Evolutionary conservation across 2,329 filamentous ascomycete genomes (phyloP).

Genomic region (Trichoderma asperellum): DNA sequence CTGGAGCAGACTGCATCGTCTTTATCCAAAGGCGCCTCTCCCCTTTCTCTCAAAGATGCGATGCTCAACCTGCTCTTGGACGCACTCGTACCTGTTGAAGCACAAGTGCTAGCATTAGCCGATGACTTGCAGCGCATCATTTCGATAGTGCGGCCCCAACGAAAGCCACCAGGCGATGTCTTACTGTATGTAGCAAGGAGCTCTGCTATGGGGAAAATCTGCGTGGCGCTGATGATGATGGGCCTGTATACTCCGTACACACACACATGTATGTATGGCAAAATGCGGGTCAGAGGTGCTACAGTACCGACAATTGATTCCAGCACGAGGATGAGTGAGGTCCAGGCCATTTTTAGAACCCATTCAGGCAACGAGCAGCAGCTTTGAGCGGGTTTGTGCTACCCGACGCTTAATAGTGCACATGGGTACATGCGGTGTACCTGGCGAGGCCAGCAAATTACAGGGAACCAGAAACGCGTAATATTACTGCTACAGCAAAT

Average conservation of each 20-base stretch:
- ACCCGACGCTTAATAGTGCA: background rate
- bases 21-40: background rate
- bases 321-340: background rate
- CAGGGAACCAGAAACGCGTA: background rate
- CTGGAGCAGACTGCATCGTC: background rate
- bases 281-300: background rate
- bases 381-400: background rate
- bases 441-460: background rate
- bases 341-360: background rate
- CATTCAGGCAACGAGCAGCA: background rate
- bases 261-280: background rate
- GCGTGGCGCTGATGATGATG: conserved; percentile 12
- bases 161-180: background rate
- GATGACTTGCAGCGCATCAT: conserved; percentile 17
- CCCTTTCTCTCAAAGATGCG: background rate
- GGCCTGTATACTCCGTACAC: background rate
- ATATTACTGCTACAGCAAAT: background rate
- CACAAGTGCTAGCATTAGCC: background rate
- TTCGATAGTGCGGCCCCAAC: conserved; percentile 20
- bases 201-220: conserved; percentile 15
- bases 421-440: background rate
- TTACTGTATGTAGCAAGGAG: background rate
- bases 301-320: background rate
- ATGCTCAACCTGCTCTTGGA: background rate
- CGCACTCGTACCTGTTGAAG: background rate